Base-by-base conservation (phyloP, 2,329 filamentous ascomycete genomes). In the Lasiodiplodia citricola region DNA sequence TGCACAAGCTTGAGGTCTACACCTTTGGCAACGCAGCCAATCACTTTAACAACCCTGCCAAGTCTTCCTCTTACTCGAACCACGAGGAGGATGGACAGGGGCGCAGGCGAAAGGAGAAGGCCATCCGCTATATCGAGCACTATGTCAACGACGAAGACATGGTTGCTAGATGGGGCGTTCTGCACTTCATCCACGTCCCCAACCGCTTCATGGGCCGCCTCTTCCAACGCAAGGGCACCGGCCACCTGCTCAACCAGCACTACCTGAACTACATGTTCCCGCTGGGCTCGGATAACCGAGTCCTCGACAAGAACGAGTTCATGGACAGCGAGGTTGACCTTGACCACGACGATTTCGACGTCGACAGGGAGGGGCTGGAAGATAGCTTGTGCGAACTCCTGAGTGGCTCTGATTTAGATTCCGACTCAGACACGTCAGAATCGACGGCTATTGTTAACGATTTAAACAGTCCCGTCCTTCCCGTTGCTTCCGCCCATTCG, bases 21-120 rank as follows among this genome's bases (percentile, higher is more conserved):
- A 94, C 92, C 0, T 95, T 95, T 76, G 92, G 91, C 35, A 91
- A 88, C 68, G 92, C 91, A 0, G 90, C 92, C 0, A 93, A 93
- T 74, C 91, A 94, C 77, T 94, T 93, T 82, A 94, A 94, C 78
- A 93, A 93, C 71, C 92, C 92, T 0, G 86, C 88, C 72, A 66
- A 70, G 21, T 68, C 60, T 56, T 58, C 47, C 35, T 23, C 38
- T 31, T 23, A 35, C 18, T 2, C 14, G 8, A 52, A 31, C 28
- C 23, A 50, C 8, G 60, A 21, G 31, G 38, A 55, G 50, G 31
- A 31, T 62, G 62, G 23, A 47, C 25, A 25, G 14, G 83, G 70
- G 80, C 83, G 51, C 11, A 35, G n/a, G 4, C 16, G 28, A 35
- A 68, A 69, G n/a, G 65, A 70, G 38, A 74, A 75, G 51, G 86